Percentiles rank a stretch among this genome's conserved stretches.
phyloP scores from a whole-genome alignment of 148 eudicot genomes.

The Heliamphora exappendiculata region DNA sequence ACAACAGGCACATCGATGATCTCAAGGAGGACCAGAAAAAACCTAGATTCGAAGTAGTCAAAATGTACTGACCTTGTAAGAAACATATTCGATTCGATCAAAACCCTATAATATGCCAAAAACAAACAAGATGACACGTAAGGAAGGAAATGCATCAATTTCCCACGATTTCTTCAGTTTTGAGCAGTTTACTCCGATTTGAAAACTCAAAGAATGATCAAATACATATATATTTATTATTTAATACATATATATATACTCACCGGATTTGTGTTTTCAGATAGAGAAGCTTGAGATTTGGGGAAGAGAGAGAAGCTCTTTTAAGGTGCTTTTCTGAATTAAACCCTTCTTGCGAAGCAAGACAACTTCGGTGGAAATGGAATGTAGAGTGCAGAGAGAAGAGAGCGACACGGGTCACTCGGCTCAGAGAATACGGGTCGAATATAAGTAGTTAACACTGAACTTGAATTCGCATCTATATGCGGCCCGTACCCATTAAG shows the following conservation, averaged over 20 bases:
- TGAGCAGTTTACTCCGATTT: not conserved
- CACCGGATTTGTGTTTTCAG: too few species aligned
- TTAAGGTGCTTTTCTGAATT: not conserved
- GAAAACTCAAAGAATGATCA: not conserved
- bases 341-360: slow-evolving; percentile 12
- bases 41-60: slow-evolving; percentile 3
- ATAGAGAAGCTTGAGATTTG: too few species aligned
- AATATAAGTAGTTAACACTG: not conserved
- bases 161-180: not conserved
- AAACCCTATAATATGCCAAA: not conserved
- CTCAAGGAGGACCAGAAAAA: not conserved
- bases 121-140: not conserved
- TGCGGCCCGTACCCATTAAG: too few species aligned
- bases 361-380: not conserved
- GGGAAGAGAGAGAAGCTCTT: too few species aligned
- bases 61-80: slow-evolving; percentile 29
- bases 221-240: too few species aligned
- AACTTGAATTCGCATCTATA: too few species aligned
- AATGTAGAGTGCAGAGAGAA: not conserved
- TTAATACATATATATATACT: too few species aligned
- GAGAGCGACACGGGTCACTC: not conserved
- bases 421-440: not conserved
- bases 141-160: not conserved
- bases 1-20: not conserved
- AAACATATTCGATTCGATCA: slow-evolving; percentile 27